Conservation (phyloP, 2,329 filamentous ascomycete species). For the Pseudogymnoascus sp. region DNA sequence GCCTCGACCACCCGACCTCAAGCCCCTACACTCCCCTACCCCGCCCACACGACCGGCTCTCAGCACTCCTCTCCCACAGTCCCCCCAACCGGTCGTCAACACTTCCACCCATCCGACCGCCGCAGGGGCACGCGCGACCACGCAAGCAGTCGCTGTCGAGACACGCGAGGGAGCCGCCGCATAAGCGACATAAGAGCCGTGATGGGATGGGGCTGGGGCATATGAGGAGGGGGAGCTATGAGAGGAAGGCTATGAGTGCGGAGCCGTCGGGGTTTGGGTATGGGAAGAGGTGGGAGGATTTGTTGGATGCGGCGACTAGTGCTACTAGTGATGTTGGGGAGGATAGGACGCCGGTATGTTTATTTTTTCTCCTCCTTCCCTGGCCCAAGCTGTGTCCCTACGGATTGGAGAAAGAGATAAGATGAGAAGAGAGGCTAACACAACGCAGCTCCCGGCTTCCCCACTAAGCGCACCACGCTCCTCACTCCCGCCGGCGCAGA, state of each 20-base stretch:
- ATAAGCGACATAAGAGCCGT: conserved; percentile 70
- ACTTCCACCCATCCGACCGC: conserved; percentile 71
- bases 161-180: conserved; percentile 64
- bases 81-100: conserved; percentile 83
- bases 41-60: conserved; percentile 61
- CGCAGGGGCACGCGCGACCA: conserved; percentile 61
- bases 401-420: neutral
- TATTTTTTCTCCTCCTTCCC: neutral
- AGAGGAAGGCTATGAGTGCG: conserved; percentile 77
- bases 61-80: conserved; percentile 73
- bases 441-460: conserved; percentile 51
- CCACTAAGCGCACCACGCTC: conserved; percentile 55
- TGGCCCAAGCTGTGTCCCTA: too few relatives aligned
- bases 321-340: conserved; percentile 87
- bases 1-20: conserved; percentile 47
- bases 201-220: conserved; percentile 58
- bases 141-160: conserved; percentile 84
- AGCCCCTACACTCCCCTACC: conserved; percentile 43
- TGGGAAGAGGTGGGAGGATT: conserved; percentile 90
- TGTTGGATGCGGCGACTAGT: conserved; percentile 89
- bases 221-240: conserved; percentile 57
- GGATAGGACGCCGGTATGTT: conserved; percentile 77
- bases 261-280: conserved; percentile 66
- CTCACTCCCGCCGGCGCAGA: conserved; percentile 53
- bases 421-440: conserved; percentile 14